Base-by-base conservation (phyloP, 441 rosid species). In the Populus tomentosa region DNA sequence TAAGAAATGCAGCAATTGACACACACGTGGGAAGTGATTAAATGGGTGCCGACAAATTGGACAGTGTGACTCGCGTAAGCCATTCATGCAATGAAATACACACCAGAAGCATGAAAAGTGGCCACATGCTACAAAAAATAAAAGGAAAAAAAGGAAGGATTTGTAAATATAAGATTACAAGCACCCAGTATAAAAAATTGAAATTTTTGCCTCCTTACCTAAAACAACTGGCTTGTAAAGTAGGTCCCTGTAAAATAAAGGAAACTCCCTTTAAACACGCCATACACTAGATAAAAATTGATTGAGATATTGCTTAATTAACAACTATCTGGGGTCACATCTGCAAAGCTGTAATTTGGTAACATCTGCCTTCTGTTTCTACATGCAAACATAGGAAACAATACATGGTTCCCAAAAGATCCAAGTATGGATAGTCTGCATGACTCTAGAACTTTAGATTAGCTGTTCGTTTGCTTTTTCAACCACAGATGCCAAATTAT, bases 41-140 rank as follows among this genome's bases (percentile, higher is more conserved):
- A 69, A 82, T 6, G 85, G 68, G 62, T 74, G 30, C 32, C 73
- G 72, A 70, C 82, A 82, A 73, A 82, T 56, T 73, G 80, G 82
- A 70, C 85, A 82, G 73, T 42, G 46, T 1, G 85, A 82, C 61
- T 77, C 76, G 1, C 32, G 74, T 67, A 69, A 65, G 28, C 5
- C 0, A 65, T 70, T 77, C 82, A 82, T 82, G 38, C 80, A n/a
- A 10, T 73, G 65, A 72, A 3, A 70, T 75, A 82, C 71, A 63
- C 85, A 82, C 85, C 85, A 82, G 67, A 82, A 82, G 73, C 85
- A 82, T 64, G 85, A 76, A 42, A 82, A 26, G 70, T 82, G 82
- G 67, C 85, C 82, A 13, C 85, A 82, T 8, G 61, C 85, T 82
- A 73, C 78, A 76, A n/a, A 9, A 35, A 13, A 30, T 26, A 5